Evolutionary conservation across 1,284 basidiomycete genomes (phyloP).

Genomic region (Blastosporella zonata): DNA sequence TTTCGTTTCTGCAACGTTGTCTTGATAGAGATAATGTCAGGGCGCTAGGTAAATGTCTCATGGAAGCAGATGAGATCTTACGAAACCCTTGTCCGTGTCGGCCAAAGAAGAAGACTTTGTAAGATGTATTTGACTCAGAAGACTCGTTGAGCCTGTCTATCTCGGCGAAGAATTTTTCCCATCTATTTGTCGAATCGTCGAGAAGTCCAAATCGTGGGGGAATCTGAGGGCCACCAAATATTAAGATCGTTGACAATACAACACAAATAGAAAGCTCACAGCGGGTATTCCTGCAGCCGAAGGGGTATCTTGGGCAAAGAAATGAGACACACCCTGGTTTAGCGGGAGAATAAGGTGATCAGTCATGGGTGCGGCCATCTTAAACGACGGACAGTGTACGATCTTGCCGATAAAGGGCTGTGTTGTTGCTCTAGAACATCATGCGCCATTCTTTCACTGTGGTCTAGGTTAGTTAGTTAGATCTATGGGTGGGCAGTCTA

Average conservation of each 20-base stretch:
- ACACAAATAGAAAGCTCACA: slow-evolving; percentile 15
- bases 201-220: slow-evolving; percentile 62
- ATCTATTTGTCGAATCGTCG: slow-evolving; percentile 49
- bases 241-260: background rate
- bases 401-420: too few relatives aligned
- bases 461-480: too few relatives aligned
- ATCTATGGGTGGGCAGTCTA: too few relatives aligned
- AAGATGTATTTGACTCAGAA: slow-evolving; percentile 36
- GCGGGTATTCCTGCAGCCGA: slow-evolving; percentile 17
- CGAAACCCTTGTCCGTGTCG: slow-evolving; percentile 75
- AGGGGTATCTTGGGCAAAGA: slow-evolving; percentile 35
- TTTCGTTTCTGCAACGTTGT: slow-evolving; percentile 71
- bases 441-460: too few relatives aligned
- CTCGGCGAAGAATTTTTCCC: slow-evolving; percentile 45
- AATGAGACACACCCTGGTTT: slow-evolving; percentile 32
- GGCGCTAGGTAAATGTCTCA: background rate
- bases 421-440: too few relatives aligned
- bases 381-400: too few relatives aligned
- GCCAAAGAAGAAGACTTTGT: slow-evolving; percentile 66
- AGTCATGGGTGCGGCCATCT: too few relatives aligned
- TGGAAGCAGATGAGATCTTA: slow-evolving; percentile 33
- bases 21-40: slow-evolving; percentile 31
- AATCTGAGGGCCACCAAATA: slow-evolving; percentile 34
- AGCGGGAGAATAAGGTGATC: background rate
- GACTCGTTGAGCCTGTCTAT: slow-evolving; percentile 46